Base-by-base conservation (phyloP, 2,329 filamentous ascomycete genomes). In the Leptographium galeiforme region DNA sequence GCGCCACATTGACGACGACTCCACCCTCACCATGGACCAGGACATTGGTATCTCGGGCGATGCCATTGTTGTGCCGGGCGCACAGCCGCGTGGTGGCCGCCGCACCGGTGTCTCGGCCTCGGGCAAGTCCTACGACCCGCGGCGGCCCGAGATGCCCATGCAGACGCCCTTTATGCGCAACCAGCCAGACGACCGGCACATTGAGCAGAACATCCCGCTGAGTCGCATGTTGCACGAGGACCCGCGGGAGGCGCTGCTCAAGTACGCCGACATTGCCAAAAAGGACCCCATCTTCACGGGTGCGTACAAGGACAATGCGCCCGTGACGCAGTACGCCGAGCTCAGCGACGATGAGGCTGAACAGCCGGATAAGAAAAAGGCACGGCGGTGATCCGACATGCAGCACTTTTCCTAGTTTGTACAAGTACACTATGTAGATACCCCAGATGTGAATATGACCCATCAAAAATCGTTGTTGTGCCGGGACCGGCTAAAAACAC, bases 141-240 rank as follows among this genome's bases (percentile, higher is more conserved):
- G 89, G 51, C 73, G 90, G 57, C 93, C 93, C n/a, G 82, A 94
- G 61, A 77, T 94, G 47, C 91, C 89, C 5, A 77, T 80, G 54
- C 79, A 85, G 53, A 97, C 93, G 11, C 93, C 93, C 0, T 97
- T 97, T 65, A 85, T 87, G 61, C 93, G 94, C 68, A 87, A 77
- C 56, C 87, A 93, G 62, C 90, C 91, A 0, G 90, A 97, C 66
- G 87, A 91, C 66, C 85, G 85, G 62, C 88, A 94, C 65, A 88
- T 98, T 57, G 84, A 84, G 61, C 81, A 91, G 64, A 87, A 87
- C 59, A 95, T 97, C 52, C 89, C 90, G 33, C 76, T 97, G 13
- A 91, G 89, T 57, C 84, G 81, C 57, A 95, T 98, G 88, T 77
- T 95, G 48, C 90, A 98, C 67, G 93, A 98, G 67, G 93, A 98